Evolutionary conservation across 2,329 filamentous ascomycete genomes (phyloP).

Genomic region (Exophiala oligosperma): DNA sequence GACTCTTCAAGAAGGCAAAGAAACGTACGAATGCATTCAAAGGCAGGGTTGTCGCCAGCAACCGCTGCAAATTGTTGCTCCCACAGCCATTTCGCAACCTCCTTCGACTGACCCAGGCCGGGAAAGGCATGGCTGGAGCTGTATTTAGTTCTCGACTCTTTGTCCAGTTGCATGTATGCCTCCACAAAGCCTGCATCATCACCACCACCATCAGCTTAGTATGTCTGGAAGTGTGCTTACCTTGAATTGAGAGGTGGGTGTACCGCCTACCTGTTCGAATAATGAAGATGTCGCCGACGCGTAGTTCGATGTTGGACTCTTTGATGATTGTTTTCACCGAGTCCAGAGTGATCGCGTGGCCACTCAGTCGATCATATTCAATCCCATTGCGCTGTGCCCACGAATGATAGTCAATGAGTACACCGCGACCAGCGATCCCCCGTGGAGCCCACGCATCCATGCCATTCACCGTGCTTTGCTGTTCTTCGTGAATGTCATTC

Average conservation of each 20-base stretch:
- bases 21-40: slow-evolving; percentile 17
- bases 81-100: slow-evolving; percentile 34
- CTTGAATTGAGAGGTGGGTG: too few relatives aligned
- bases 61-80: slow-evolving; percentile 35
- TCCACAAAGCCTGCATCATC: background rate
- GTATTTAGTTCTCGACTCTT: too few relatives aligned
- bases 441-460: slow-evolving; percentile 42
- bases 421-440: slow-evolving; percentile 41
- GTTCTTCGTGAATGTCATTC: background rate
- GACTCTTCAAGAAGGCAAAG: background rate
- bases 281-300: slow-evolving; percentile 64
- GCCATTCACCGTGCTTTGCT: slow-evolving; percentile 35
- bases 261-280: slow-evolving; percentile 60
- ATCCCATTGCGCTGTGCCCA: slow-evolving; percentile 53
- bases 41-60: slow-evolving; percentile 33
- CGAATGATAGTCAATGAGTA: slow-evolving; percentile 42
- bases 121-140: too few relatives aligned
- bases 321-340: slow-evolving; percentile 54
- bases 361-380: slow-evolving; percentile 44
- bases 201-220: too few relatives aligned
- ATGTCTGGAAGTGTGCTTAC: too few relatives aligned
- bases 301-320: slow-evolving; percentile 40
- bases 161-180: background rate
- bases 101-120: background rate
- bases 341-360: slow-evolving; percentile 50